Percentiles rank a stretch among this genome's conserved stretches.
These are phyloP conservation scores for Ganoderma lingzhi DNA, from an alignment of 1,284 basidiomycete genomes.

Conservation along the genomic window DNA sequence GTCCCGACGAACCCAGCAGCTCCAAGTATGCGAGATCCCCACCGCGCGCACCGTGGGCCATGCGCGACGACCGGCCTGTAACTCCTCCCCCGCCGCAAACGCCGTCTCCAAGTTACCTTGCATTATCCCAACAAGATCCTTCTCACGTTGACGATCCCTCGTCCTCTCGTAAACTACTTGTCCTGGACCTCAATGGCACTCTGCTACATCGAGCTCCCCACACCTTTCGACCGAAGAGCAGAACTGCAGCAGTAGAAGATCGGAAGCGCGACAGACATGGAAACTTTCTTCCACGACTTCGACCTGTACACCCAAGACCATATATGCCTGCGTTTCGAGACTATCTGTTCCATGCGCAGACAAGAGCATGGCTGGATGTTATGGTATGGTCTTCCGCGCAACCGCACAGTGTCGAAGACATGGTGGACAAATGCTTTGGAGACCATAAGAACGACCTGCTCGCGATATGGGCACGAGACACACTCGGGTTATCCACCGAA, in stretches of 20 bases:
- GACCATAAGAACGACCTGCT: slow-evolving; percentile 52
- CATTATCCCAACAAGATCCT: slow-evolving; percentile 35
- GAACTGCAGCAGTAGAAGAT: slow-evolving; percentile 26
- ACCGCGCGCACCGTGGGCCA: slow-evolving; percentile 20
- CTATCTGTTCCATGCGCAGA: slow-evolving; percentile 68
- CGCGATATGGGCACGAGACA: slow-evolving; percentile 83
- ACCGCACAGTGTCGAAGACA: slow-evolving; percentile 78
- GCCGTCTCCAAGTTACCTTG: slow-evolving; percentile 43
- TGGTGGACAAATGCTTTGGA: slow-evolving; percentile 69
- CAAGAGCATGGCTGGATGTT: slow-evolving; percentile 72
- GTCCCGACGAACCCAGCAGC: neutral
- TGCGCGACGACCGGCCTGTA: slow-evolving; percentile 27
- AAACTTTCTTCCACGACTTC: slow-evolving; percentile 41
- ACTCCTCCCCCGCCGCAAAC: slow-evolving; percentile 35
- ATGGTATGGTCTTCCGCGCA: slow-evolving; percentile 92
- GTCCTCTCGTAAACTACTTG: slow-evolving; percentile 68
- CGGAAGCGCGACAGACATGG: slow-evolving; percentile 26
- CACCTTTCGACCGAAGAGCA: slow-evolving; percentile 31
- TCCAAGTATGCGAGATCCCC: slow-evolving; percentile 6
- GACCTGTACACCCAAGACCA: slow-evolving; percentile 66
- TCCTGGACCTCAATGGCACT: slow-evolving; percentile 87
- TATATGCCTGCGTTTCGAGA: slow-evolving; percentile 71
- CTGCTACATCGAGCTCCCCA: slow-evolving; percentile 72
- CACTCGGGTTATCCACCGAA: slow-evolving; percentile 64
- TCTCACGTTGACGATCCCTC: slow-evolving; percentile 43